Conservation (phyloP, 2,329 filamentous ascomycete species). For the Monosporascus sp. region DNA sequence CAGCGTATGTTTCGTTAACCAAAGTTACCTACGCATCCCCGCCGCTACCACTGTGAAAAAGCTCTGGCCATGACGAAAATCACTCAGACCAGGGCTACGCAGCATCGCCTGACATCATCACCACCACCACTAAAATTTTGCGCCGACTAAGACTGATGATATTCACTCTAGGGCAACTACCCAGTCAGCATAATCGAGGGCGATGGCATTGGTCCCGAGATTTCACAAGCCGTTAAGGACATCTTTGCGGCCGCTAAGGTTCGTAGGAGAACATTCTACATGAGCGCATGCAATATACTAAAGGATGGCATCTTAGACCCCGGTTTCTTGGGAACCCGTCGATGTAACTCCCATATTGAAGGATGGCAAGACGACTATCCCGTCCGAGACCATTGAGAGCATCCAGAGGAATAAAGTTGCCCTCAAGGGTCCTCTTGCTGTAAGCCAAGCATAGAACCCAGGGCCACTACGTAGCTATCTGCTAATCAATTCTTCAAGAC, state of each 20-base stretch:
- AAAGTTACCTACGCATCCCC: constrained; percentile 4
- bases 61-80: constrained; percentile 28
- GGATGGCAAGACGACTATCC: constrained; percentile 93
- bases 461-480: constrained; percentile 1
- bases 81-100: constrained; percentile 31
- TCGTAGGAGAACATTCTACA: constrained; percentile 26
- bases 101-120: constrained; percentile 16
- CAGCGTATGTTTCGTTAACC: constrained; percentile 57
- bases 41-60: constrained; percentile 13
- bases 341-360: constrained; percentile 92
- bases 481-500: constrained; percentile 49
- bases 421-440: constrained; percentile 94
- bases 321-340: constrained; percentile 94
- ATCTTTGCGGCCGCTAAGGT: constrained; percentile 96
- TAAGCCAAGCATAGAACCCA: constrained; percentile 40
- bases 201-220: constrained; percentile 97
- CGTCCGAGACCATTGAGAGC: constrained; percentile 86
- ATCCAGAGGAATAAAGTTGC: constrained; percentile 95
- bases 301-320: constrained; percentile 52
- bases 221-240: constrained; percentile 95
- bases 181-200: constrained; percentile 96
- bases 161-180: constrained; percentile 70
- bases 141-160: constrained; percentile 13
- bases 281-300: constrained; percentile 4
- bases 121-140: constrained; percentile 2